Conservation (phyloP, 164 flowering plant genomes). For the Chloranthus sessilifolius region DNA sequence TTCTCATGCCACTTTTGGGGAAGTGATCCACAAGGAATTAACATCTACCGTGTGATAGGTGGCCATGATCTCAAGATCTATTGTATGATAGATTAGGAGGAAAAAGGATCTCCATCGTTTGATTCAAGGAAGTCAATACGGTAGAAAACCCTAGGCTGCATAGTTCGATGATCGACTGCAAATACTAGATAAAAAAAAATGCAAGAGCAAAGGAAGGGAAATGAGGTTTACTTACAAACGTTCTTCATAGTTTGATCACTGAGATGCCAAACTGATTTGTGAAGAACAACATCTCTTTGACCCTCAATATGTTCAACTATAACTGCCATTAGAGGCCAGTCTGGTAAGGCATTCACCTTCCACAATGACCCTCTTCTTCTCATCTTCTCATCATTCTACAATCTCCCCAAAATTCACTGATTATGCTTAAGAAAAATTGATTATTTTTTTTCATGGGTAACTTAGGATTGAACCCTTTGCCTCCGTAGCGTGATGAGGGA, state of each 20-base stretch:
- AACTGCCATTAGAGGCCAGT: slow-evolving; percentile 76
- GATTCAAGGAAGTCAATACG: too few relatives aligned
- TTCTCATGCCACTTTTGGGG: not conserved
- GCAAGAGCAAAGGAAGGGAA: not conserved
- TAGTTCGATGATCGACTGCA: not conserved
- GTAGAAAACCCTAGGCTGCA: not conserved
- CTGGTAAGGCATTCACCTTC: slow-evolving; percentile 56
- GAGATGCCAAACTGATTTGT: slow-evolving; percentile 79
- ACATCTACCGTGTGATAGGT: too few relatives aligned
- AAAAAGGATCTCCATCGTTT: too few relatives aligned
- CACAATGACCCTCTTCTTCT: slow-evolving; percentile 28
- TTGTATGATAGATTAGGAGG: not conserved
- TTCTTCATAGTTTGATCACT: slow-evolving; percentile 72
- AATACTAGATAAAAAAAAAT: slow-evolving; percentile 1
- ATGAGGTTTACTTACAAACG: slow-evolving; percentile 51
- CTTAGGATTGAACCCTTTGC: too few relatives aligned
- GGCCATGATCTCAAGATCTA: too few relatives aligned
- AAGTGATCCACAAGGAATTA: not conserved
- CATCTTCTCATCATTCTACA: slow-evolving; percentile 23
- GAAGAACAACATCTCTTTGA: slow-evolving; percentile 63
- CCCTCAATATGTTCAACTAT: slow-evolving; percentile 70
- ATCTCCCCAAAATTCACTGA: too few relatives aligned
- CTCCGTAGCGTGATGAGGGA: too few relatives aligned
- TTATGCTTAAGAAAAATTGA: too few relatives aligned
- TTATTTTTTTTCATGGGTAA: too few relatives aligned